Evolutionary conservation across 108 stramenopile genomes (phyloP).

Genomic region (Cyclotella sp.): DNA sequence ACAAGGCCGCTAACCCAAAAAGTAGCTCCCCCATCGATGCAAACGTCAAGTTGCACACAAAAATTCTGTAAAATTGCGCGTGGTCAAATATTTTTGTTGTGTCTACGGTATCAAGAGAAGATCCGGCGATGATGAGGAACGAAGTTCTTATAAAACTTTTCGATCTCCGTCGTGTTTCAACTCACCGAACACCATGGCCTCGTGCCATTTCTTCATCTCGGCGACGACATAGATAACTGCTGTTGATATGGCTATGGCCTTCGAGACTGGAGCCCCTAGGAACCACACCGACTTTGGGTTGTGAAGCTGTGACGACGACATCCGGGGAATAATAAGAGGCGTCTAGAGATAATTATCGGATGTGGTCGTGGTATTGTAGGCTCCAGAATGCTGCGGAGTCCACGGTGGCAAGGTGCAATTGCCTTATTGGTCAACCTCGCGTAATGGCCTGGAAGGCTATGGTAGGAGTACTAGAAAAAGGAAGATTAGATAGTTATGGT

Average conservation of each 20-base stretch:
- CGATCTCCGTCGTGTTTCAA: background rate
- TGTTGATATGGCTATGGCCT: conserved; percentile 51
- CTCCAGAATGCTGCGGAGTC: too few relatives aligned
- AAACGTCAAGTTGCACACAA: conserved; percentile 60
- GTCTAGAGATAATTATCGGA: too few relatives aligned
- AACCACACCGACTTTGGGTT: conserved; percentile 55
- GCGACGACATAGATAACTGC: conserved; percentile 48
- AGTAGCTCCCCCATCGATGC: conserved; percentile 63
- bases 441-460: too few relatives aligned
- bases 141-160: background rate
- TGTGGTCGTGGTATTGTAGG: too few relatives aligned
- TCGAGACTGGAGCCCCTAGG: conserved; percentile 70
- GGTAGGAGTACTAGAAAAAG: too few relatives aligned
- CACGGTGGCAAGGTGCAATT: too few relatives aligned
- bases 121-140: background rate
- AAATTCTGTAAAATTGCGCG: conserved; percentile 52
- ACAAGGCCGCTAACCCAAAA: conserved; percentile 59
- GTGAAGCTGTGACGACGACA: conserved; percentile 30
- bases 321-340: background rate
- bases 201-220: conserved; percentile 46
- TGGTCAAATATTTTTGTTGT: conserved; percentile 43
- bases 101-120: conserved; percentile 8
- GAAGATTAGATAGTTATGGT: too few relatives aligned
- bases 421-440: too few relatives aligned
- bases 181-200: conserved; percentile 51